Evolutionary conservation across 108 stramenopile species (phyloP).

Genomic region (Phaeodactylum tricornutum): DNA sequence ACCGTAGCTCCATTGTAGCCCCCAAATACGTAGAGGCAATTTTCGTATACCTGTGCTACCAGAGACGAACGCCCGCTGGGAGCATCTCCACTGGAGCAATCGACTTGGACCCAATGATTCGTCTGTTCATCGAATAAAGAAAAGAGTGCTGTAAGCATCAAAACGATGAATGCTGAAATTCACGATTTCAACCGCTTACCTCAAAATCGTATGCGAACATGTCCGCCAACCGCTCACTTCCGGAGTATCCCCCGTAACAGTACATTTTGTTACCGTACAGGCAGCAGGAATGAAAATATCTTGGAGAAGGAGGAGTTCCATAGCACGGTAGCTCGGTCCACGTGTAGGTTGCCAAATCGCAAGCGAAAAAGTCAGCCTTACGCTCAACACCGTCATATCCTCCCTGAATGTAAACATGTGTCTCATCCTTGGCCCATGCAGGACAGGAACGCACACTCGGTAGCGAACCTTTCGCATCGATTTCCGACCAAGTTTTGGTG

Average conservation of each 20-base stretch:
- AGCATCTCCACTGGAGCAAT: constrained; percentile 43
- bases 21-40: constrained; percentile 80
- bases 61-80: constrained; percentile 85
- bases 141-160: constrained; percentile 19
- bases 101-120: constrained; percentile 64
- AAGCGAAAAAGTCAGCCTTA: constrained; percentile 87
- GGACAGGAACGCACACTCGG: constrained; percentile 81
- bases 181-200: not conserved
- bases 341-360: constrained; percentile 69
- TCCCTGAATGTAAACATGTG: constrained; percentile 78
- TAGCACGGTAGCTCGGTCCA: constrained; percentile 83
- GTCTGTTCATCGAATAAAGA: constrained; percentile 78
- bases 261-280: constrained; percentile 81
- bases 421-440: constrained; percentile 80
- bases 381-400: constrained; percentile 91
- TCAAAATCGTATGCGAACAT: constrained; percentile 70
- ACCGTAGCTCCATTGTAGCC: constrained; percentile 77
- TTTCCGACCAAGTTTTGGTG: constrained; percentile 61
- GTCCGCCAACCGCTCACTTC: constrained; percentile 80
- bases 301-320: constrained; percentile 73
- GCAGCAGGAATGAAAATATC: constrained; percentile 93
- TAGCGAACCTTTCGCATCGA: constrained; percentile 30
- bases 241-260: constrained; percentile 88
- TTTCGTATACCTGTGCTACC: constrained; percentile 86
- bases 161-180: not conserved